phyloP scores from a whole-genome alignment of 1,284 basidiomycete species.

The Cystobasidium sp. region DNA sequence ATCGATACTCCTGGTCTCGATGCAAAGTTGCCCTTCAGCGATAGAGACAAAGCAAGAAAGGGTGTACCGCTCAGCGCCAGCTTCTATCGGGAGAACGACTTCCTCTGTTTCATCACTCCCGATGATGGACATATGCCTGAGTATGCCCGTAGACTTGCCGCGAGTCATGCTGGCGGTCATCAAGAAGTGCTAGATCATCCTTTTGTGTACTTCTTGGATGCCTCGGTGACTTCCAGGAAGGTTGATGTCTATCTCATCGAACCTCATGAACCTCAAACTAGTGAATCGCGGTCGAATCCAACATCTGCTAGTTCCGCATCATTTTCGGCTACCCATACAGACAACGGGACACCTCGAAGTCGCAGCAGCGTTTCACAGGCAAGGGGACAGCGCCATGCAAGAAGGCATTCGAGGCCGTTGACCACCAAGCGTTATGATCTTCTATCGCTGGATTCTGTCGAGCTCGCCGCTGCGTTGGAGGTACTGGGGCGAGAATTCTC shows the following conservation, averaged over 20 bases:
- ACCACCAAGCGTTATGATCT: constrained; percentile 15
- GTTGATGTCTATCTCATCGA: constrained; percentile 34
- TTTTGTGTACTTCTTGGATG: constrained; percentile 28
- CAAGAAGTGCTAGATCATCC: constrained; percentile 17
- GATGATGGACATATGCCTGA: constrained; percentile 22
- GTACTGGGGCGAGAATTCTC: constrained; percentile 4
- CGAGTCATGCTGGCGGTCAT: neutral
- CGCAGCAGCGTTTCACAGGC: neutral
- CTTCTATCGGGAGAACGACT: constrained; percentile 13
- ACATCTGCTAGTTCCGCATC: constrained; percentile 2
- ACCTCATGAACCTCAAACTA: neutral
- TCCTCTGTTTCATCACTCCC: constrained; percentile 31
- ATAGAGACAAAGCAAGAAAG: neutral
- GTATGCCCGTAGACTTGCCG: constrained; percentile 12
- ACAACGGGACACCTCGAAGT: neutral
- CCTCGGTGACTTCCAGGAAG: neutral
- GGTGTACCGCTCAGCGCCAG: neutral
- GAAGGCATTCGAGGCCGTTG: neutral
- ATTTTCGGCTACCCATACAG: neutral
- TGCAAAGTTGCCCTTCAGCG: neutral
- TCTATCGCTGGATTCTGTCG: neutral
- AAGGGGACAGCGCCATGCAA: neutral
- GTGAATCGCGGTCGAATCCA: constrained; percentile 15
- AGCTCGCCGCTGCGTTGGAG: neutral
- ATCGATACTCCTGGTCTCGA: neutral